A percentile compares a stretch with the other conserved stretches of the same genome.
phyloP scores from a whole-genome alignment of 169 alveolate species.

The Hepatocystis sp. region DNA sequence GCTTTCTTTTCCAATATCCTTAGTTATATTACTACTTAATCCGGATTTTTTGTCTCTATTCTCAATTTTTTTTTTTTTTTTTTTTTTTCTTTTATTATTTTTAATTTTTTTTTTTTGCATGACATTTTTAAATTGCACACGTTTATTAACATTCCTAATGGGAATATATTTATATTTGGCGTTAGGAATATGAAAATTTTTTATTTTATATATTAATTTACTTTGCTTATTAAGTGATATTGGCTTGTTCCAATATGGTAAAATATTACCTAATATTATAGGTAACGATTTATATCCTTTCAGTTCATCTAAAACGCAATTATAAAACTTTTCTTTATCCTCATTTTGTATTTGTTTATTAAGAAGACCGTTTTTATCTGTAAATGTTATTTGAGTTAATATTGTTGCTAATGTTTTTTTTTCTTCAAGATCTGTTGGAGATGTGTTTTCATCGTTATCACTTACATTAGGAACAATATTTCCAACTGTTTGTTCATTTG shows the following conservation, averaged over 20 bases:
- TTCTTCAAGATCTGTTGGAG: slow-evolving; percentile 25
- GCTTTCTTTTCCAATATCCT: not conserved
- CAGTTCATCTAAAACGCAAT: slow-evolving; percentile 54
- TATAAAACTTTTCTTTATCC: slow-evolving; percentile 50
- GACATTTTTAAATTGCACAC: not conserved
- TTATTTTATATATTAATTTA: slow-evolving; percentile 38
- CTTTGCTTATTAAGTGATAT: slow-evolving; percentile 15
- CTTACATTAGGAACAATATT: too few species aligned
- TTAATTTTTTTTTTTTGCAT: not conserved
- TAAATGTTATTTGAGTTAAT: slow-evolving; percentile 65
- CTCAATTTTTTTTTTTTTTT: not conserved
- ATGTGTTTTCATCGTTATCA: too few species aligned
- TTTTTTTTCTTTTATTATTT: not conserved
- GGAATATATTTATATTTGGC: slow-evolving; percentile 35
- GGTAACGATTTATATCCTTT: slow-evolving; percentile 53
- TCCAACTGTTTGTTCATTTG: too few species aligned
- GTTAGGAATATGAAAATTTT: slow-evolving; percentile 27
- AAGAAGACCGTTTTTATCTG: slow-evolving; percentile 19
- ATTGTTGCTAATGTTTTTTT: slow-evolving; percentile 52
- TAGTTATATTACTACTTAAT: not conserved
- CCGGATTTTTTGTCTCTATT: not conserved
- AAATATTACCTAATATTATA: slow-evolving; percentile 65
- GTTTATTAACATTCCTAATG: slow-evolving; percentile 24
- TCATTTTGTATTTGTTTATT: slow-evolving; percentile 30
- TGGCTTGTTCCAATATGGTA: slow-evolving; percentile 61